Evolutionary conservation across 2,329 filamentous ascomycete species (phyloP), one percentile per base, ranked within the genome.

Genomic region (Sclerotinia spermophila): DNA sequence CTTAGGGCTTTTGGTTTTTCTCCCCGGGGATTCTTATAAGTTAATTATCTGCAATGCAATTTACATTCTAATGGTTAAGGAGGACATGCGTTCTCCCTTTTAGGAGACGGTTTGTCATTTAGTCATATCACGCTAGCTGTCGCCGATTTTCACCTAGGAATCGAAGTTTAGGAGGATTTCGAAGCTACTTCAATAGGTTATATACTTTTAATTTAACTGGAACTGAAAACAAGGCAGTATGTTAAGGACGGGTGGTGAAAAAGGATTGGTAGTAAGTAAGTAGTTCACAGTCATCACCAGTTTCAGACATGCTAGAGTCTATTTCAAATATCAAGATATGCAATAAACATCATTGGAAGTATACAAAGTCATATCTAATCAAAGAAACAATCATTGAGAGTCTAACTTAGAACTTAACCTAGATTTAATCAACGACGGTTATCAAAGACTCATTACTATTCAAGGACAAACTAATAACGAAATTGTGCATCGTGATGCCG

Each of bases 131-230:
- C n/a, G n/a, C n/a, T n/a, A n/a, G 48, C 5, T 15, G n/a, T 27
- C n/a, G n/a, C 1, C n/a, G 0, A 27, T 5, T 8, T 53, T 3
- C 17, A 8, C 15, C 17, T 7, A 8, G 8, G 3, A 2, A 17
- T 51, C 13, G 13, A 4, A n/a, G 4, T 17, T 17, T 53, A n/a
- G n/a, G n/a, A n/a, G n/a, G n/a, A n/a, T n/a, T n/a, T n/a, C n/a
- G n/a, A n/a, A n/a, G n/a, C n/a, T n/a, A n/a, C n/a, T n/a, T n/a
- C n/a, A n/a, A n/a, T n/a, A n/a, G n/a, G n/a, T n/a, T n/a, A n/a
- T n/a, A n/a, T n/a, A n/a, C n/a, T n/a, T n/a, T 53, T 17, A 27
- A n/a, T 53, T 30, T 7, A 15, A 3, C 48, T 53, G 15, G 13
- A 27, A 53, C 15, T 27, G 27, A 27, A 27, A 17, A 27, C n/a